phyloP scores from a whole-genome alignment of 148 eudicot genomes.

The Cornus controversa region DNA sequence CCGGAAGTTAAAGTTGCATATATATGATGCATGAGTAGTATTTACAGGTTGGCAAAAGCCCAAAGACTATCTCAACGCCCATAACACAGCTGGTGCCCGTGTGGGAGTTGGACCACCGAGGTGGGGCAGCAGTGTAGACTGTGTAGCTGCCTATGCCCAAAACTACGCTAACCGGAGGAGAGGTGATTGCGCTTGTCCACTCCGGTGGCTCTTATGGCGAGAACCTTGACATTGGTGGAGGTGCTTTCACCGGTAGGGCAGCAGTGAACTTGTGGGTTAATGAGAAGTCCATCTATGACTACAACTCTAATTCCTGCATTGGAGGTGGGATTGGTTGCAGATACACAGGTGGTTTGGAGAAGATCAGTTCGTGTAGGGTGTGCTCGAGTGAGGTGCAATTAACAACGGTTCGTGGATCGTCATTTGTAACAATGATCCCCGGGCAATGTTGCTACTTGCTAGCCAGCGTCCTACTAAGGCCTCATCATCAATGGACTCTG shows the following conservation, averaged over 20 bases:
- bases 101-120: conserved; percentile 20
- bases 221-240: conserved; percentile 28
- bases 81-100: conserved; percentile 26
- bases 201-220: conserved; percentile 26
- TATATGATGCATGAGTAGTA: too few species aligned
- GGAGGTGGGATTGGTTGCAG: conserved; percentile 10
- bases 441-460: conserved; percentile 15
- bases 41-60: too few species aligned
- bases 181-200: conserved; percentile 15
- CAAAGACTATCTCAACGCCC: conserved; percentile 22
- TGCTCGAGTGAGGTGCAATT: conserved; percentile 16
- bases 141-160: conserved; percentile 19
- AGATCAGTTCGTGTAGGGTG: conserved; percentile 21
- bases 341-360: conserved; percentile 29
- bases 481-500: too few species aligned
- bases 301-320: conserved; percentile 12
- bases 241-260: conserved; percentile 8
- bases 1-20: too few species aligned
- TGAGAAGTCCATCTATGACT: conserved; percentile 17
- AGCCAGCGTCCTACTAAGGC: too few species aligned
- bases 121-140: conserved; percentile 12
- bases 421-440: conserved; percentile 24
- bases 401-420: conserved; percentile 9
- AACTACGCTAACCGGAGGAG: conserved; percentile 12
- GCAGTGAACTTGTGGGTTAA: conserved; percentile 27